Evolutionary conservation across 352 stramenopile genomes (phyloP), one percentile per base, ranked within the genome.

Genomic region (Phytophthora gonapodyides): DNA sequence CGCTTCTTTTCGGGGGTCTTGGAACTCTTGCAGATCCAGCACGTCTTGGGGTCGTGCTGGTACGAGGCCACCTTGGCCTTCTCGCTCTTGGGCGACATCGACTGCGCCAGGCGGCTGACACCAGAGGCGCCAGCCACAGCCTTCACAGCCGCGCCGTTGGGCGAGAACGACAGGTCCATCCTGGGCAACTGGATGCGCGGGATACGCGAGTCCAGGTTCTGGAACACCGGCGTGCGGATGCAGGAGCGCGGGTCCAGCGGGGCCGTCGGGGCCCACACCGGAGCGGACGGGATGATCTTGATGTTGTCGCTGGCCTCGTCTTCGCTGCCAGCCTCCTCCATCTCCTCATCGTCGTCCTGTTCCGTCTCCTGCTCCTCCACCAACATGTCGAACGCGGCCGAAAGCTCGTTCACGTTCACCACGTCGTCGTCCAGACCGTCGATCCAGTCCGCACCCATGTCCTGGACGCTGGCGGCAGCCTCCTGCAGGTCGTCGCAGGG

Each of bases 21-120:
- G 42, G 72, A 76, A 44, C 82, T 92, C 78, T 93, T 93, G 81
- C 86, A 94, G 57, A 94, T 91, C 86, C 86, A 94, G 81, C 86
- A 94, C 54, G 78, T 87, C 56, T 75, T 68, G 12, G 84, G 62
- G 68, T 93, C 76, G 66, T 94, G 86, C 21, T 75, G 59, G 71
- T 91, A 93, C 56, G 73, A 69, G 2, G 69, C 46, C 31, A 73
- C 46, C 53, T 87, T 93, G 44, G 72, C 67, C 36, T 76, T 71
- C 69, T 75, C 66, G 9, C 54, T 57, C 73, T 78, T 86, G 3
- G 80, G 76, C 34, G 77, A 91, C 62, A 84, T 69, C 19, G 61
- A 69, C 63, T 67, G 49, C 34, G 21, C 43, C 12, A 47, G 40
- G 17, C 51, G 67, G 13, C 57, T 37, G n/a, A 45, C 50, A 19